phyloP scores from a whole-genome alignment of 2,329 filamentous ascomycete genomes.

The Orbilia ellipsospora region DNA sequence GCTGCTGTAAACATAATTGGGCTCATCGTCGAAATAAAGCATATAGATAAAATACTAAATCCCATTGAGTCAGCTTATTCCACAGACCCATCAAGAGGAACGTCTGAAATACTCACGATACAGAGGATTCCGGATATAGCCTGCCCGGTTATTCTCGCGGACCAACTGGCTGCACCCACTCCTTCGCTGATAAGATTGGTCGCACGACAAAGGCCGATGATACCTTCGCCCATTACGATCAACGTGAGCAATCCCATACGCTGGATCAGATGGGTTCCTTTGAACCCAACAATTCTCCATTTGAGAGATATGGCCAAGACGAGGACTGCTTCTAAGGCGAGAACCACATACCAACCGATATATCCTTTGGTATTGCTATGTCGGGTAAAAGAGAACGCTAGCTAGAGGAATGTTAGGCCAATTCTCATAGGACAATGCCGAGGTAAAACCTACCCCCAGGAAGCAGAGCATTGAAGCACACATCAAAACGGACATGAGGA shows the following conservation, averaged over 20 bases:
- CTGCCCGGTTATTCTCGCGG: conserved; percentile 55
- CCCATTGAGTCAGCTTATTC: neutral
- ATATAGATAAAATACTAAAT: conserved; percentile 70
- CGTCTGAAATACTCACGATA: conserved; percentile 56
- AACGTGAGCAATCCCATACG: conserved; percentile 73
- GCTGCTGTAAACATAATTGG: conserved; percentile 64
- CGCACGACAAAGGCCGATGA: conserved; percentile 71
- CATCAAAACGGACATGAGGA: conserved; percentile 50
- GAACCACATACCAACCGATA: conserved; percentile 68
- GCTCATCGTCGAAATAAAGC: conserved; percentile 71
- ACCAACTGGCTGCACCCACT: conserved; percentile 51
- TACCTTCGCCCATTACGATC: conserved; percentile 75
- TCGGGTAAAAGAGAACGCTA: conserved; percentile 55
- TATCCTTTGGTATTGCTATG: conserved; percentile 51
- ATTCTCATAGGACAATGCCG: neutral
- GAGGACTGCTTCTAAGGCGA: conserved; percentile 67
- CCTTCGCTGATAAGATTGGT: conserved; percentile 63
- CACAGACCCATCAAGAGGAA: neutral
- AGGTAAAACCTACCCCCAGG: conserved; percentile 41
- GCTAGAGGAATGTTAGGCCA: conserved; percentile 4
- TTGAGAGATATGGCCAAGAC: conserved; percentile 68
- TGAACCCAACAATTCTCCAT: conserved; percentile 71
- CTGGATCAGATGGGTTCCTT: conserved; percentile 72
- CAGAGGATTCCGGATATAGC: conserved; percentile 57
- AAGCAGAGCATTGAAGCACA: conserved; percentile 44